Conservation (phyloP, 2,329 filamentous ascomycete species). For the Colletotrichum chrysophilum region DNA sequence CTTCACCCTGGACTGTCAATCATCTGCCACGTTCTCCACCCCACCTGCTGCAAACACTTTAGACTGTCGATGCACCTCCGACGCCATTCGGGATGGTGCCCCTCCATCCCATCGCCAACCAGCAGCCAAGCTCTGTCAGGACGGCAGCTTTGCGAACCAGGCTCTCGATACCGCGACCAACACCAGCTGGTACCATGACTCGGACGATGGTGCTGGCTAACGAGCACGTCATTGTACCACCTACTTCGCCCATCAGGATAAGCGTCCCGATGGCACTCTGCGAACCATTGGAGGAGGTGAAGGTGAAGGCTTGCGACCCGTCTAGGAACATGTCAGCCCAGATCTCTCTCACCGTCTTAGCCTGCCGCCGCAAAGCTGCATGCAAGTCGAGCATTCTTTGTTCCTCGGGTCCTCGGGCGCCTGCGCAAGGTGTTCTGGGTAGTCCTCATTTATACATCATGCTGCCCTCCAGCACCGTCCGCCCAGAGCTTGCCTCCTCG, state of each 20-base stretch:
- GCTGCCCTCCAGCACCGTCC: not conserved
- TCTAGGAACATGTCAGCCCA: not conserved
- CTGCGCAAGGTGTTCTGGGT: not conserved
- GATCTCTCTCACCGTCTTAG: not conserved
- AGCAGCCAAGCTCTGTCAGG: not conserved
- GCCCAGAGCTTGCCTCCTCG: not conserved
- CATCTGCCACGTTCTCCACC: not conserved
- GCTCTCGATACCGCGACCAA: not conserved
- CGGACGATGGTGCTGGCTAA: not conserved
- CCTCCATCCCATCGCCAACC: not conserved
- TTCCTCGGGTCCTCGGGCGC: not conserved
- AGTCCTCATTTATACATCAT: not conserved
- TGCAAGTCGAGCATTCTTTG: not conserved
- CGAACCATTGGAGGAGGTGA: not conserved
- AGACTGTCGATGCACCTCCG: not conserved
- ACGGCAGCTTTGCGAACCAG: not conserved
- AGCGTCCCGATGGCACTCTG: not conserved
- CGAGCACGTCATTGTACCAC: not conserved
- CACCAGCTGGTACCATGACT: not conserved
- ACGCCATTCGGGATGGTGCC: not conserved
- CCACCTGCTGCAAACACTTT: constrained; percentile 1
- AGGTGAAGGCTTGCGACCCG: not conserved
- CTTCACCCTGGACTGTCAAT: not conserved
- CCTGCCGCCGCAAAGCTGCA: not conserved
- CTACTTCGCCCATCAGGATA: not conserved